These are phyloP conservation scores for Synura sp. DNA, from an alignment of 352 stramenopile species.

Conservation along the genomic window DNA sequence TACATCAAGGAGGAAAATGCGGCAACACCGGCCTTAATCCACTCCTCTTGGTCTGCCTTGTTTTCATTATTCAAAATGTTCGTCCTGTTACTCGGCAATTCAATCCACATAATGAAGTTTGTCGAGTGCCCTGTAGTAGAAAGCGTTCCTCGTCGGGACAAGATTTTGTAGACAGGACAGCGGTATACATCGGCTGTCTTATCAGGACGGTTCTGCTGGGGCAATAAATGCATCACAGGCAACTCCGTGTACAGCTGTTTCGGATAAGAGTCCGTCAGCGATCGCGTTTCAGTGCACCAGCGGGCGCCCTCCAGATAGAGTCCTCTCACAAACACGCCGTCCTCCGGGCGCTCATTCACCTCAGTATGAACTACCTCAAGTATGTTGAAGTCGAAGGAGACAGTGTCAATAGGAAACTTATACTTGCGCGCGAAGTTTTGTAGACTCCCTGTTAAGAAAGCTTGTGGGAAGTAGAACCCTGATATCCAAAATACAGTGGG, in stretches of 20 bases:
- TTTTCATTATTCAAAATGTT: slow-evolving; percentile 77
- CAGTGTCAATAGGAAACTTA: slow-evolving; percentile 77
- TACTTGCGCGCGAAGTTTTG: slow-evolving; percentile 88
- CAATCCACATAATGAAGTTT: slow-evolving; percentile 96
- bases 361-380: slow-evolving; percentile 49
- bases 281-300: slow-evolving; percentile 65
- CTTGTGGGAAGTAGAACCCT: slow-evolving; percentile 92
- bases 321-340: slow-evolving; percentile 75
- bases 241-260: slow-evolving; percentile 86
- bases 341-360: slow-evolving; percentile 53
- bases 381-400: slow-evolving; percentile 59
- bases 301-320: slow-evolving; percentile 77
- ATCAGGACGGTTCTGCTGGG: slow-evolving; percentile 64
- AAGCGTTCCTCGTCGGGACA: slow-evolving; percentile 81
- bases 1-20: slow-evolving; percentile 86
- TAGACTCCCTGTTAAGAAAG: slow-evolving; percentile 85
- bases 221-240: slow-evolving; percentile 74
- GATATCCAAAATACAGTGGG: slow-evolving; percentile 85
- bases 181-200: slow-evolving; percentile 77
- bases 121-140: slow-evolving; percentile 92
- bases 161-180: slow-evolving; percentile 91
- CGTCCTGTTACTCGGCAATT: slow-evolving; percentile 76
- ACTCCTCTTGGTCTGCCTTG: slow-evolving; percentile 69
- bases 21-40: slow-evolving; percentile 85
- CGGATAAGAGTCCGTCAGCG: slow-evolving; percentile 73